These are phyloP conservation scores for Teunomyces lycoperdinae DNA, from an alignment of 805 yeast species.

Conservation along the genomic window DNA sequence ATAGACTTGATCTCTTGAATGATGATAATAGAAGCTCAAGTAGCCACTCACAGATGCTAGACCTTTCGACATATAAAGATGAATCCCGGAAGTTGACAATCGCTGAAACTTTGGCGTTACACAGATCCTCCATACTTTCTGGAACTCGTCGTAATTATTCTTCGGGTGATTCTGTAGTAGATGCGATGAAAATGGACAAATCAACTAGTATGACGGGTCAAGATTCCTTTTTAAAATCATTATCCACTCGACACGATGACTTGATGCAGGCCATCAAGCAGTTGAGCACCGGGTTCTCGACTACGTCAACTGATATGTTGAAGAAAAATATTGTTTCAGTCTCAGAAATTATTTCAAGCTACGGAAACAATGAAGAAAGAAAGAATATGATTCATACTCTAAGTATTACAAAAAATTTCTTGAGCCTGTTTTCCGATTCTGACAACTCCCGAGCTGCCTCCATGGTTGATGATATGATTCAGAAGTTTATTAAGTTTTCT, in stretches of 20 bases:
- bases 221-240: neutral
- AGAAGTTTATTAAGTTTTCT: constrained; percentile 10
- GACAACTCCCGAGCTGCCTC: constrained; percentile 18
- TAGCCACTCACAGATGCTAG: neutral
- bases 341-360: constrained; percentile 19
- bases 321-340: constrained; percentile 8
- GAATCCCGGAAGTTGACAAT: constrained; percentile 39
- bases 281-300: constrained; percentile 33
- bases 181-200: constrained; percentile 16
- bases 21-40: constrained; percentile 13
- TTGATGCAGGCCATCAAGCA: constrained; percentile 37
- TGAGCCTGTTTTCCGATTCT: constrained; percentile 15
- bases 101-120: constrained; percentile 59
- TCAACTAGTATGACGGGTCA: neutral
- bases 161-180: constrained; percentile 25
- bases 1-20: neutral
- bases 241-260: constrained; percentile 11
- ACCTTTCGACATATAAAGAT: neutral
- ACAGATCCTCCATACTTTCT: constrained; percentile 44
- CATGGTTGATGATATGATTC: constrained; percentile 23
- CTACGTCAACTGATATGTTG: constrained; percentile 5
- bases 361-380: constrained; percentile 21
- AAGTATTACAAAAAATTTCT: constrained; percentile 28
- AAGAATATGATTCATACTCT: constrained; percentile 28
- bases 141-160: constrained; percentile 27